phyloP scores from a whole-genome alignment of 2,329 filamentous ascomycete species.

The Xenoacremonium recifei region DNA sequence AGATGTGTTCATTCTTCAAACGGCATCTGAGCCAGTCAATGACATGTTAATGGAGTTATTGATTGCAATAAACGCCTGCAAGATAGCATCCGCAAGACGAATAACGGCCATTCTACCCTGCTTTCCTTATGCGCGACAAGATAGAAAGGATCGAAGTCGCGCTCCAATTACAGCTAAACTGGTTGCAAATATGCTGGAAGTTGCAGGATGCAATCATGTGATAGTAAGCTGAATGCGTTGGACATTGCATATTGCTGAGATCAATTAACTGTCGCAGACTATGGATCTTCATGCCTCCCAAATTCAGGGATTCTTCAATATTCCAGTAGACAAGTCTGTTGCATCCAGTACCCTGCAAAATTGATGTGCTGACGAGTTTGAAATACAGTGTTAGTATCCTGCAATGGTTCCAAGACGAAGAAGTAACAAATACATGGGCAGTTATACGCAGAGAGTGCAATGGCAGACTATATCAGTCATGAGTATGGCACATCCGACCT shows the following conservation, averaged over 20 bases:
- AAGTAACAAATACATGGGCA: not conserved
- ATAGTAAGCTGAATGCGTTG: not conserved
- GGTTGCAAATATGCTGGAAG: conserved; percentile 95
- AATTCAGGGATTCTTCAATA: conserved; percentile 93
- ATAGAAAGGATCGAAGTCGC: conserved; percentile 89
- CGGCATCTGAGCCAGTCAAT: conserved; percentile 59
- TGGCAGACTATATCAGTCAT: conserved; percentile 83
- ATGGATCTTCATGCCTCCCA: conserved; percentile 93
- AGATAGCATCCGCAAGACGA: conserved; percentile 65
- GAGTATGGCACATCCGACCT: conserved; percentile 76
- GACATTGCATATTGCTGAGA: not conserved
- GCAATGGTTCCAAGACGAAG: not conserved
- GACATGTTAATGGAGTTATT: conserved; percentile 95
- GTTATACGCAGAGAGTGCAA: conserved; percentile 88
- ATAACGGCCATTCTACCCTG: conserved; percentile 94
- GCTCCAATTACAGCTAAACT: conserved; percentile 91
- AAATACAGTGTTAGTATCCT: not conserved
- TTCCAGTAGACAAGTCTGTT: conserved; percentile 57
- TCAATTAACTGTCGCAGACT: conserved; percentile 65
- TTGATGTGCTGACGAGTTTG: too few species aligned
- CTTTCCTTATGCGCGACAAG: conserved; percentile 91
- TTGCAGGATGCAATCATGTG: conserved; percentile 65
- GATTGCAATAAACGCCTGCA: conserved; percentile 94
- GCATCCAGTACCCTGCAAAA: too few species aligned
- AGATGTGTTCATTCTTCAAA: conserved; percentile 1